Evolutionary conservation across 495 filamentous ascomycete species (phyloP).

Genomic region (Penicillium dipodomyicola): DNA sequence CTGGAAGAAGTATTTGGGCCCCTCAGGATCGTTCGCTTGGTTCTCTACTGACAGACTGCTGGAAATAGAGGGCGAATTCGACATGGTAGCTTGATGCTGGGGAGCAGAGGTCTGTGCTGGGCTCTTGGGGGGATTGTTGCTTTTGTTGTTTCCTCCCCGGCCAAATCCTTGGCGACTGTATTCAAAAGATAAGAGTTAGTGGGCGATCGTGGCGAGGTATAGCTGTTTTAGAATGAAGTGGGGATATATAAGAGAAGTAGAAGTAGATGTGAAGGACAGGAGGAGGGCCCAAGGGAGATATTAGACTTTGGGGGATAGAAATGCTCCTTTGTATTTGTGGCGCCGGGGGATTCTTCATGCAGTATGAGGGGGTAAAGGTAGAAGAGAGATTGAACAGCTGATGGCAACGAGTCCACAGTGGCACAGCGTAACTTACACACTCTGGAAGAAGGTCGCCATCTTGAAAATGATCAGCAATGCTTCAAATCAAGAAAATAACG

Average conservation of each 20-base stretch:
- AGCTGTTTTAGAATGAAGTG: constrained; percentile 19
- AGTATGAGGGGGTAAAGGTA: constrained; percentile 23
- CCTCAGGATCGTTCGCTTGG: constrained; percentile 52
- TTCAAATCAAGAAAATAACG: constrained; percentile 11
- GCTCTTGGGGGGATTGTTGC: constrained; percentile 48
- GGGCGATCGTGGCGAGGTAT: constrained; percentile 34
- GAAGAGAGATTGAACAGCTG: constrained; percentile 12
- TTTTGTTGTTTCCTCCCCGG: constrained; percentile 53
- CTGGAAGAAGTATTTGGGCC: constrained; percentile 69
- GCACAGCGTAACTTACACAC: constrained; percentile 61
- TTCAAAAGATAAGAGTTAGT: constrained; percentile 43
- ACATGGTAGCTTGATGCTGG: constrained; percentile 42
- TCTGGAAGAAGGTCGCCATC: constrained; percentile 78
- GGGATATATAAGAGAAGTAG: not conserved
- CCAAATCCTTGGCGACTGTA: constrained; percentile 53
- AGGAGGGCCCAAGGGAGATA: constrained; percentile 5
- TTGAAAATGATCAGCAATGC: constrained; percentile 23
- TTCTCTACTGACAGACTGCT: constrained; percentile 53
- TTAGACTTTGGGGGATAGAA: constrained; percentile 18
- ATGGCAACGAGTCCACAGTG: constrained; percentile 3
- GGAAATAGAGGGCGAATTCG: constrained; percentile 57
- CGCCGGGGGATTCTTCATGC: constrained; percentile 22
- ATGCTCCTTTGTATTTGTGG: constrained; percentile 27
- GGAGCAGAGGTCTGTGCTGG: constrained; percentile 48
- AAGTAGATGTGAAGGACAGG: not conserved